phyloP scores from a whole-genome alignment of 371 early-diverging fungal genomes.

The Paraphysoderma sedebokerense region DNA sequence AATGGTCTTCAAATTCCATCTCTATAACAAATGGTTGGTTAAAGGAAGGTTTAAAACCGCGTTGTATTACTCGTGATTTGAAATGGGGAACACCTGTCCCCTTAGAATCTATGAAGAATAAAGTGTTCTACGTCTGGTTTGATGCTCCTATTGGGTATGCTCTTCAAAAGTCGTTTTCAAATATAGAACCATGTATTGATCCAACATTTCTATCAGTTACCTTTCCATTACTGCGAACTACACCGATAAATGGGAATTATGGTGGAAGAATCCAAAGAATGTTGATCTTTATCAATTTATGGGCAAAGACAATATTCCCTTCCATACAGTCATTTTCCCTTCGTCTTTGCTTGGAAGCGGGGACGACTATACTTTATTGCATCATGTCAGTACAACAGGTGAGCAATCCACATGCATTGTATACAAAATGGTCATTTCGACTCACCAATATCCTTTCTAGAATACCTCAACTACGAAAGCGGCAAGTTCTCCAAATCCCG shows the following conservation, averaged over 20 bases:
- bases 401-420: conserved; percentile 9
- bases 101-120: conserved; percentile 64
- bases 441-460: conserved; percentile 19
- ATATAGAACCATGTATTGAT: background rate
- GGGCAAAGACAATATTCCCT: conserved; percentile 99
- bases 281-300: conserved; percentile 98
- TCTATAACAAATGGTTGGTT: conserved; percentile 93
- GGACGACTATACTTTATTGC: conserved; percentile 78
- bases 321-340: conserved; percentile 99
- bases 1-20: conserved; percentile 86
- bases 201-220: conserved; percentile 27
- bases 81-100: conserved; percentile 99
- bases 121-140: conserved; percentile 99
- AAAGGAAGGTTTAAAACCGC: conserved; percentile 83
- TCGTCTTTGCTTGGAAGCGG: conserved; percentile 72
- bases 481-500: conserved; percentile 98
- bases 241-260: conserved; percentile 81
- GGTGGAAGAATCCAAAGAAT: conserved; percentile 96
- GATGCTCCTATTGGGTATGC: conserved; percentile 93
- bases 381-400: conserved; percentile 89
- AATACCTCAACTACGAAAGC: conserved; percentile 97
- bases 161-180: conserved; percentile 5
- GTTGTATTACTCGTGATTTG: conserved; percentile 98
- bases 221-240: conserved; percentile 92
- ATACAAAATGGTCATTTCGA: background rate